These are phyloP conservation scores for Dothideomycetes sp. DNA, from an alignment of 2,329 filamentous ascomycete species.

Conservation along the genomic window DNA sequence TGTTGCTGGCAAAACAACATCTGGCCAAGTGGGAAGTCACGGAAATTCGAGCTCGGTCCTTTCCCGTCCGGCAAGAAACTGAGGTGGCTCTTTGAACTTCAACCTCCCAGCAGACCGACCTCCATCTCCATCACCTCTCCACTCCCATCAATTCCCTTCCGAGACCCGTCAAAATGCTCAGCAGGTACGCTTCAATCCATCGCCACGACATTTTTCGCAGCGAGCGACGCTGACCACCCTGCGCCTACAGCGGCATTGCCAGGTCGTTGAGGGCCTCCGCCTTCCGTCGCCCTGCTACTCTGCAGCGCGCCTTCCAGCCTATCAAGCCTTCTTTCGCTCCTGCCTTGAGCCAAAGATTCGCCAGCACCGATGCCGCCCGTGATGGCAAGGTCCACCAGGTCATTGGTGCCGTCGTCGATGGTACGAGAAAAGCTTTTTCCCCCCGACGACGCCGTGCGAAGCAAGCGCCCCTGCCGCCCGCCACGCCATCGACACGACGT, in stretches of 20 bases:
- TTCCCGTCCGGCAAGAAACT: slow-evolving; percentile 13
- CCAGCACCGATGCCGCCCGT: slow-evolving; percentile 47
- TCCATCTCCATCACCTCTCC: slow-evolving; percentile 15
- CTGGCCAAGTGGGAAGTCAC: slow-evolving; percentile 13
- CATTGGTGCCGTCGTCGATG: slow-evolving; percentile 98
- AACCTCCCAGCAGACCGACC: slow-evolving; percentile 14
- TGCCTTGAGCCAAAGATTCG: slow-evolving; percentile 52
- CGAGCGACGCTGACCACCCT: slow-evolving; percentile 28
- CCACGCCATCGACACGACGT: slow-evolving; percentile 1
- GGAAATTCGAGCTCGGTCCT: slow-evolving; percentile 13
- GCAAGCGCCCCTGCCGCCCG: slow-evolving; percentile 10
- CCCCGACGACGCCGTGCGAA: slow-evolving; percentile 13
- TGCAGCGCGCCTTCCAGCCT: slow-evolving; percentile 48
- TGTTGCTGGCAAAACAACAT: neutral
- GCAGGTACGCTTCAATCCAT: slow-evolving; percentile 54
- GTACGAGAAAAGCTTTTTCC: slow-evolving; percentile 45
- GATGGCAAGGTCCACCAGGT: slow-evolving; percentile 67
- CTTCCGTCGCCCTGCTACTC: slow-evolving; percentile 47
- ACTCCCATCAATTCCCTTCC: slow-evolving; percentile 21
- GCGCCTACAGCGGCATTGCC: slow-evolving; percentile 51
- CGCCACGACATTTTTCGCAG: slow-evolving; percentile 18
- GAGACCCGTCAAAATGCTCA: slow-evolving; percentile 71
- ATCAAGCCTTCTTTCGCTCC: slow-evolving; percentile 49
- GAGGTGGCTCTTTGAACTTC: slow-evolving; percentile 14
- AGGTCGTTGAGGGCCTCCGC: slow-evolving; percentile 54